These are phyloP conservation scores for Trebouxia gelatinosa DNA, from an alignment of 163 green algal species.

Conservation along the genomic window DNA sequence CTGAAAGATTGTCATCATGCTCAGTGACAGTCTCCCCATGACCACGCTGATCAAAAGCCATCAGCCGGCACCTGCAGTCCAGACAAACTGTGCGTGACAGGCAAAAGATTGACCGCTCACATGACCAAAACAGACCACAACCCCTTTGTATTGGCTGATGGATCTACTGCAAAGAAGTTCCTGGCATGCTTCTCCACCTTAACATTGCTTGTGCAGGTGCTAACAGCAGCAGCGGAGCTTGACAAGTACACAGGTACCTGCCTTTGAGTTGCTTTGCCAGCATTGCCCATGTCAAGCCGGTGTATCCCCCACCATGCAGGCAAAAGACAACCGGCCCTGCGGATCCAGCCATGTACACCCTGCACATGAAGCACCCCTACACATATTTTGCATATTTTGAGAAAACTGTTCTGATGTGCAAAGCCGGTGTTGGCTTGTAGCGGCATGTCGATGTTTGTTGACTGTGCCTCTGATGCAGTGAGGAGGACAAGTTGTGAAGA, in stretches of 20 bases:
- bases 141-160: too few species aligned
- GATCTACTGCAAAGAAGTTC: too few species aligned
- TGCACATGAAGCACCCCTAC: constrained; percentile 11
- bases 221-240: too few species aligned
- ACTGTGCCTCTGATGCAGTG: too few species aligned
- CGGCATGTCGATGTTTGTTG: too few species aligned
- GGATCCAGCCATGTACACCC: constrained; percentile 35
- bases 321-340: constrained; percentile 64
- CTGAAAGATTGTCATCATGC: constrained; percentile 68
- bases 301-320: constrained; percentile 89
- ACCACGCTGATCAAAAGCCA: constrained; percentile 78
- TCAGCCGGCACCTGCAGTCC: constrained; percentile 62
- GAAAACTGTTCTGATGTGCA: neutral
- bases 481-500: too few species aligned
- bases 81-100: too few species aligned
- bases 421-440: neutral
- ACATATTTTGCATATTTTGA: neutral
- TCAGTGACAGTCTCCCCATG: constrained; percentile 68
- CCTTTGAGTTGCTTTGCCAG: constrained; percentile 73
- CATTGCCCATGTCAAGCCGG: constrained; percentile 81
- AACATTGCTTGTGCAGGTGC: too few species aligned
- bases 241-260: constrained; percentile 37
- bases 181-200: too few species aligned
- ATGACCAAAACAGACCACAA: too few species aligned
- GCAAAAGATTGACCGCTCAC: too few species aligned